phyloP scores from a whole-genome alignment of 2,329 filamentous ascomycete species.

The Fonsecaea monophora region DNA sequence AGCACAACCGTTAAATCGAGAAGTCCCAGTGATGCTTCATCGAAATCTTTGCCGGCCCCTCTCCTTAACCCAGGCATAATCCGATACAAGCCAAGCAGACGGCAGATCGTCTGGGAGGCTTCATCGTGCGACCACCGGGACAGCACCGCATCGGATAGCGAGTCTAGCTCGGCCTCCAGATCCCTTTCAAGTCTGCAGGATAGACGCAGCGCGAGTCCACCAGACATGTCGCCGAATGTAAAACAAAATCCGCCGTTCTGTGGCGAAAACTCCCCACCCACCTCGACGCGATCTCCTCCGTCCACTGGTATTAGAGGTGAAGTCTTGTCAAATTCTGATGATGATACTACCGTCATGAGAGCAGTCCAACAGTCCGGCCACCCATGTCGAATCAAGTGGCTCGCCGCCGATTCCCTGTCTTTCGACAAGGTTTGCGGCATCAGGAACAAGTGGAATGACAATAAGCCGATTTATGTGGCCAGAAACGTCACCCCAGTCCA shows the following conservation, averaged over 20 bases:
- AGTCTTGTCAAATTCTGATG: background rate
- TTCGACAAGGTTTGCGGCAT: conserved; percentile 27
- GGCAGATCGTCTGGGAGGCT: background rate
- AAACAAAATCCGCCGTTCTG: background rate
- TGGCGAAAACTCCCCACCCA: background rate
- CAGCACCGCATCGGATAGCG: background rate
- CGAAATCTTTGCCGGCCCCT: background rate
- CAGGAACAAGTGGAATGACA: conserved; percentile 28
- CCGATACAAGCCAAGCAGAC: conserved; percentile 1
- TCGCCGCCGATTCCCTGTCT: conserved; percentile 19
- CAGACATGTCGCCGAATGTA: background rate
- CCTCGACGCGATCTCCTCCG: background rate
- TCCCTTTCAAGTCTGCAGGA: background rate
- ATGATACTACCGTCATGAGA: background rate
- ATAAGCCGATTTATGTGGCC: conserved; percentile 24
- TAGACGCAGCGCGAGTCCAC: background rate
- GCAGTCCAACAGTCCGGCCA: conserved; percentile 19
- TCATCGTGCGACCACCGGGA: background rate
- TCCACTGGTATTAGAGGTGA: background rate
- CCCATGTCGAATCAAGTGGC: conserved; percentile 29
- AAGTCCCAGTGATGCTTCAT: background rate
- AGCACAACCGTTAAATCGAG: background rate
- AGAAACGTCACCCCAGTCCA: conserved; percentile 28
- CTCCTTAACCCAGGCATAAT: background rate
- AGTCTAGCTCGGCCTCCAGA: background rate